These are phyloP conservation scores for Coemansia sp. DNA, from an alignment of 192 early-diverging fungal species.

Conservation along the genomic window DNA sequence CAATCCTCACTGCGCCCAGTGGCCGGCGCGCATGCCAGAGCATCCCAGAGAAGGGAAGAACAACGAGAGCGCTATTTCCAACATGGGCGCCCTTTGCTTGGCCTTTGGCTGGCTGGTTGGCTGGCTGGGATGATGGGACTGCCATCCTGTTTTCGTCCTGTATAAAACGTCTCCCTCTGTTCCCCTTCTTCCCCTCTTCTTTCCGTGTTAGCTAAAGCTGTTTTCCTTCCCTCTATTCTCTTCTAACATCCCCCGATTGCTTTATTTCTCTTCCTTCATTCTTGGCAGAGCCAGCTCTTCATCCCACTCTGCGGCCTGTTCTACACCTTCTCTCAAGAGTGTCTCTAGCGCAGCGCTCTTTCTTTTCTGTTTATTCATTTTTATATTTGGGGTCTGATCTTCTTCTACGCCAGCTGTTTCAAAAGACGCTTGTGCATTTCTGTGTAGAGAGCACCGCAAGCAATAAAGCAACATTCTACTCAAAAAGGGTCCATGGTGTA, in stretches of 20 bases:
- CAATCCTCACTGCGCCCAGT: background rate
- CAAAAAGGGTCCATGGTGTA: background rate
- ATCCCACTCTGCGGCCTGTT: background rate
- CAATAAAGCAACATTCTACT: background rate
- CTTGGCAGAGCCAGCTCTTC: background rate
- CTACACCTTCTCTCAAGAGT: background rate
- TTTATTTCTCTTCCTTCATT: conserved; percentile 7
- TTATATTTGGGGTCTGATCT: background rate
- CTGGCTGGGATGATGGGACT: conserved; percentile 5
- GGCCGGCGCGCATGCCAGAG: conserved; percentile 19
- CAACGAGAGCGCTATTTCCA: background rate
- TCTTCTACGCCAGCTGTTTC: background rate
- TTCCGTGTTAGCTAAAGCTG: background rate
- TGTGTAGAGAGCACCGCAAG: background rate
- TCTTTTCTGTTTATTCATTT: conserved; percentile 1
- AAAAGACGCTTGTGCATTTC: background rate
- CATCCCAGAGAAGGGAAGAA: background rate
- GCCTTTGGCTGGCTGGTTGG: background rate
- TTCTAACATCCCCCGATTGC: conserved; percentile 8
- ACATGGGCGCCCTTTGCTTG: background rate
- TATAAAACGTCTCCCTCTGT: conserved; percentile 8
- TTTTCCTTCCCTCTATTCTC: background rate
- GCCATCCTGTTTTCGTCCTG: background rate
- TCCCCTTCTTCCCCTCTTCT: conserved; percentile 6
- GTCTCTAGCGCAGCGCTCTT: background rate